Conservation (phyloP, 2,329 filamentous ascomycete species). For the Talaromyces islandicus region DNA sequence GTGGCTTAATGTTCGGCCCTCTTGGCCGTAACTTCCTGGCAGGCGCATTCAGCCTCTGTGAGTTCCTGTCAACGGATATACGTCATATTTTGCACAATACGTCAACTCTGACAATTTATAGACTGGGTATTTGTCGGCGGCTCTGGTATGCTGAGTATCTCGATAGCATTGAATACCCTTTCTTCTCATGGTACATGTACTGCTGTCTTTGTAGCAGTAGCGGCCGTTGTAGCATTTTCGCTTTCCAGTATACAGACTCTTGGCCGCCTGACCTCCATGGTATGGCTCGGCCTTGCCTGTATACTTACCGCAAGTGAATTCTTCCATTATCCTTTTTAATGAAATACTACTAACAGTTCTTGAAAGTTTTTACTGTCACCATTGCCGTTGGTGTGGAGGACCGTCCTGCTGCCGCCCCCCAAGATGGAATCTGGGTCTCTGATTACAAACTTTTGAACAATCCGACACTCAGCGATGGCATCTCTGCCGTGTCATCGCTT, state of each 20-base stretch:
- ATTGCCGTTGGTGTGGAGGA: not conserved
- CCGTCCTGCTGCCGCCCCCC: not conserved
- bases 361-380: not conserved
- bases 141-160: slow-evolving; percentile 39
- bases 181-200: slow-evolving; percentile 31
- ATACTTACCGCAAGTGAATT: not conserved
- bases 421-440: not conserved
- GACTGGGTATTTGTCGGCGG: slow-evolving; percentile 35
- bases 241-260: slow-evolving; percentile 31
- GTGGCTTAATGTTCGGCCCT: not conserved
- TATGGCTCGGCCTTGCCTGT: slow-evolving; percentile 20
- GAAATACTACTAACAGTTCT: not conserved
- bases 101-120: not conserved
- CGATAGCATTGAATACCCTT: slow-evolving; percentile 37
- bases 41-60: not conserved
- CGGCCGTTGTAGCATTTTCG: slow-evolving; percentile 16
- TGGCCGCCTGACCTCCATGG: slow-evolving; percentile 26
- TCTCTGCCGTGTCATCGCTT: slow-evolving; percentile 23
- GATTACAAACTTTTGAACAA: not conserved
- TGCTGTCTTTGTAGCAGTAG: slow-evolving; percentile 20
- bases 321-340: not conserved
- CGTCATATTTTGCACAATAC: not conserved
- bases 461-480: slow-evolving; percentile 11
- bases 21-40: not conserved
- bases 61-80: not conserved